Evolutionary conservation across 768 basidiomycete genomes (phyloP).

Genomic region (Termitomyces sp.): DNA sequence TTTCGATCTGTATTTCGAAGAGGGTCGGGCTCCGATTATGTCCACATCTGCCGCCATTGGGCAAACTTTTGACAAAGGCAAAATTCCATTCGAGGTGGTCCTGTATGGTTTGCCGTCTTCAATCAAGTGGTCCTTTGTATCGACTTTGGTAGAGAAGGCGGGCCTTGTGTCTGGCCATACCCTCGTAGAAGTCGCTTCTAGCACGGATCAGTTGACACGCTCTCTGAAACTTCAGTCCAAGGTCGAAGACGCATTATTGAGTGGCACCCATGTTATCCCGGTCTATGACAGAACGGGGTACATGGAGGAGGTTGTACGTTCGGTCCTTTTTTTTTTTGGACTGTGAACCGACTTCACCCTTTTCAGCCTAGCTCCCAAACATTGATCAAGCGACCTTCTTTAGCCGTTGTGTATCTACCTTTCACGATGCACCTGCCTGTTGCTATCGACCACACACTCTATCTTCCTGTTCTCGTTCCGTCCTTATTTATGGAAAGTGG

Average conservation of each 20-base stretch:
- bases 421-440: constrained; percentile 28
- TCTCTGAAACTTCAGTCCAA: constrained; percentile 23
- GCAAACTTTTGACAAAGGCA: constrained; percentile 19
- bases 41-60: constrained; percentile 30
- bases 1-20: constrained; percentile 13
- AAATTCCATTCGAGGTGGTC: constrained; percentile 50
- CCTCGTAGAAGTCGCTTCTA: constrained; percentile 19
- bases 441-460: constrained; percentile 32
- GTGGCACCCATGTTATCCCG: constrained; percentile 24
- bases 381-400: constrained; percentile 40
- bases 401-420: constrained; percentile 68
- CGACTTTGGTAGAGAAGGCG: constrained; percentile 53
- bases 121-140: constrained; percentile 58
- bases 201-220: constrained; percentile 19
- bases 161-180: constrained; percentile 33
- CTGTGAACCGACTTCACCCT: constrained; percentile 29
- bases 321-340: constrained; percentile 17
- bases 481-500: constrained; percentile 11
- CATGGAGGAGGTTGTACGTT: constrained; percentile 27
- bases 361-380: constrained; percentile 36
- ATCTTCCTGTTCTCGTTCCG: constrained; percentile 54
- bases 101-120: constrained; percentile 61
- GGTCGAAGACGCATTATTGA: constrained; percentile 16
- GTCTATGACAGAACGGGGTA: constrained; percentile 34
- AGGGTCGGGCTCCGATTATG: constrained; percentile 29